These are phyloP conservation scores for Ceriops zippeliana DNA, from an alignment of 345 rosid species.

Conservation along the genomic window DNA sequence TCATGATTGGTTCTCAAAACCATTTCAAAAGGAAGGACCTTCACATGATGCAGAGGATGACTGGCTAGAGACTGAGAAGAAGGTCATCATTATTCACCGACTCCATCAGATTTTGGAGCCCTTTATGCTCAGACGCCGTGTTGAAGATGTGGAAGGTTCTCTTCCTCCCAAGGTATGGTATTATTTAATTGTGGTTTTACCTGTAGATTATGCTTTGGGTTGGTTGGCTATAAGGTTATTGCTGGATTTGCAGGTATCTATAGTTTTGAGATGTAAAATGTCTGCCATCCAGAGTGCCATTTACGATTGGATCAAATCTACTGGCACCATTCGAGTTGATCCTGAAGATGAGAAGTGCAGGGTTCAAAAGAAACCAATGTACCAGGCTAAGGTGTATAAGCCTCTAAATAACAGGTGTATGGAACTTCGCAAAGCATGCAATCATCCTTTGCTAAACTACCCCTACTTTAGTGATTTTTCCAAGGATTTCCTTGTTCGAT, in stretches of 20 bases:
- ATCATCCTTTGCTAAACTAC: slow-evolving; percentile 95
- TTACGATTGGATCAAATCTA: slow-evolving; percentile 98
- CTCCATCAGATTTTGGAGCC: slow-evolving; percentile 99
- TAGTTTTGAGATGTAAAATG: slow-evolving; percentile 94
- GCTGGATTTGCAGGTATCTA: slow-evolving; percentile 65
- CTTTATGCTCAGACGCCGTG: slow-evolving; percentile 99
- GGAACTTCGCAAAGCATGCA: slow-evolving; percentile 97
- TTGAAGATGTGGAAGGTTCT: slow-evolving; percentile 99
- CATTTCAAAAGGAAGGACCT: slow-evolving; percentile 88
- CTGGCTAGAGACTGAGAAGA: slow-evolving; percentile 99
- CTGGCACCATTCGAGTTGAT: slow-evolving; percentile 93
- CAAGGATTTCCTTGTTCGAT: slow-evolving; percentile 85
- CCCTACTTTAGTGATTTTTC: slow-evolving; percentile 86
- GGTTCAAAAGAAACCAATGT: slow-evolving; percentile 70
- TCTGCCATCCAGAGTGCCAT: slow-evolving; percentile 94
- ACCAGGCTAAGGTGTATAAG: slow-evolving; percentile 71
- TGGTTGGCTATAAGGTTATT: slow-evolving; percentile 26
- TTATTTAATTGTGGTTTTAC: background rate
- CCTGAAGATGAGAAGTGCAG: slow-evolving; percentile 87
- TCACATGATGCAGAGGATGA: slow-evolving; percentile 89
- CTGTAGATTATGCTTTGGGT: slow-evolving; percentile 6
- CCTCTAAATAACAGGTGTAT: slow-evolving; percentile 93
- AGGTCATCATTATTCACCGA: slow-evolving; percentile 94
- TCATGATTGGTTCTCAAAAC: slow-evolving; percentile 99
- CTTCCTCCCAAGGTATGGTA: slow-evolving; percentile 90